phyloP scores from a whole-genome alignment of 441 rosid genomes.

The Bocquillonia castaneifolia region DNA sequence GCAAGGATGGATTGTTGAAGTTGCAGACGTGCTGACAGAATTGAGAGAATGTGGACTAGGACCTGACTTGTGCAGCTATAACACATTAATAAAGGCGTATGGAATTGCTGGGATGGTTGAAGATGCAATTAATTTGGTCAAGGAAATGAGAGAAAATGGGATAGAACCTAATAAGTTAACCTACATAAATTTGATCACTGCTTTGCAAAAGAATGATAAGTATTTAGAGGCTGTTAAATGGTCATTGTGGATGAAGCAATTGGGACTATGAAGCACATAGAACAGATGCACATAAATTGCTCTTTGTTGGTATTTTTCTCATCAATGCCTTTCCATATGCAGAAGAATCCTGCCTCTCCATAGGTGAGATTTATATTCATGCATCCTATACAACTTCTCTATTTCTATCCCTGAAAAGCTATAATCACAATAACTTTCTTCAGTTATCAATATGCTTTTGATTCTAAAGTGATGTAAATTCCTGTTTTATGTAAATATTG shows the following conservation, averaged over 20 bases:
- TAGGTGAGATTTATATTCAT: background rate
- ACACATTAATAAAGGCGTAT: slow-evolving; percentile 87
- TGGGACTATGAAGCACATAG: slow-evolving; percentile 37
- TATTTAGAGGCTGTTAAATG: slow-evolving; percentile 90
- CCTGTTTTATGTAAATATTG: background rate
- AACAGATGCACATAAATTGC: background rate
- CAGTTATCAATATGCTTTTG: background rate
- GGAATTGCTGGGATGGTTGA: slow-evolving; percentile 90
- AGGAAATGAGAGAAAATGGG: slow-evolving; percentile 69
- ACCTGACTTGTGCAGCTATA: slow-evolving; percentile 82
- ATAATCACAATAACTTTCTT: background rate
- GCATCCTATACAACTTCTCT: background rate
- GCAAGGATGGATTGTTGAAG: slow-evolving; percentile 77
- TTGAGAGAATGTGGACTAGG: slow-evolving; percentile 55
- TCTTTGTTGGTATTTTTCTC: background rate
- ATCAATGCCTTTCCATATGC: background rate
- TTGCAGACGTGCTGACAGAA: slow-evolving; percentile 48
- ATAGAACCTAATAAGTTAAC: slow-evolving; percentile 75
- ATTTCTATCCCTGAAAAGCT: background rate
- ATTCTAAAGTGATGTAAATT: background rate
- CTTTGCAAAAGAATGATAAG: slow-evolving; percentile 65
- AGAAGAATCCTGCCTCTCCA: background rate
- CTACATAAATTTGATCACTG: slow-evolving; percentile 60
- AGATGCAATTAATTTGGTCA: slow-evolving; percentile 70
- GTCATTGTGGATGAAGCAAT: slow-evolving; percentile 96